Base-by-base conservation (phyloP, 495 filamentous ascomycete species). In the Aspergillus campestris region DNA sequence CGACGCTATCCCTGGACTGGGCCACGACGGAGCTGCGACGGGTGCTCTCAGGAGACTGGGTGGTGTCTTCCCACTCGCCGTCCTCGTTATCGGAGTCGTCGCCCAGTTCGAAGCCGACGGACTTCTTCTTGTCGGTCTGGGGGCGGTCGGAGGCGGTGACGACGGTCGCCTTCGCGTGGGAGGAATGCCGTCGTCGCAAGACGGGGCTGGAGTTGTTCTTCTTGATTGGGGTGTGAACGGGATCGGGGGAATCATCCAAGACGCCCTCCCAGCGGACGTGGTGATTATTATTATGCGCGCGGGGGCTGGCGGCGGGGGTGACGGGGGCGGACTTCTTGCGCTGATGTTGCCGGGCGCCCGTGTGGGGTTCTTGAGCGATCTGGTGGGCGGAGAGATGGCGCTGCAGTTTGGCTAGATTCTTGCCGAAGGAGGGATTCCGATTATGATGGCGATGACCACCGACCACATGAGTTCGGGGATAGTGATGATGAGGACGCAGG, bases 41-140 rank as follows among this genome's bases (percentile, higher is more conserved):
- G 13, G 69, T 74, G 46, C 67, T 71, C 58, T 72, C 66, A 32
- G 70, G 70, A 14, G 70, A 74, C 52, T 74, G 70, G n/a, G 70
- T 71, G 35, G 67, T 71, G 52, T 74, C 70, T 47, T 74, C 70
- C 70, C 70, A 74, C 39, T 72, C 70, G 40, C 58, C 66, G 47
- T 70, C 67, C 57, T 69, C 68, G 57, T 60, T 62, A 18, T 70
- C 65, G 32, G 67, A 65, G 35, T 72, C 69, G 35, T 72, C 69
- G n/a, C 55, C 70, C 31, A 74, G 38, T 42, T 74, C 66, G 51
- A 74, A 74, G 5, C 70, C 70, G 38, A 71, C 69, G 12, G 67
- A 60, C 49, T 73, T 74, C 60, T 73, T 72, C 56, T 70, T 72
- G 9, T 58, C 62, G 5, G 61, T 56, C 15, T 52, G 54, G 8